Percentiles rank a stretch among this genome's conserved stretches.
phyloP scores from a whole-genome alignment of 768 basidiomycete species.

The Tricholomella constricta region DNA sequence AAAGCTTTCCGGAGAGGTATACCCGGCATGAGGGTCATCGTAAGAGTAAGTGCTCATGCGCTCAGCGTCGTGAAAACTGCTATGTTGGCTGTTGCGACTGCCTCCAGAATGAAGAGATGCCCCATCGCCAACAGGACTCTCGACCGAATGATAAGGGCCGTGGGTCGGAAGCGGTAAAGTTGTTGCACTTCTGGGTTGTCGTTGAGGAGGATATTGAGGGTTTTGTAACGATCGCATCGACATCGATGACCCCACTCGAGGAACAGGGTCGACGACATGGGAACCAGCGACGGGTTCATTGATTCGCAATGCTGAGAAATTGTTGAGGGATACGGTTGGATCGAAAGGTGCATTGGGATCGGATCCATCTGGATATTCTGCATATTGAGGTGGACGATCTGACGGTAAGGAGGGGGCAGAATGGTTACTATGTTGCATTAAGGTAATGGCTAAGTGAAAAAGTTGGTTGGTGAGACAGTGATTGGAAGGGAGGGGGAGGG shows the following conservation, averaged over 20 bases:
- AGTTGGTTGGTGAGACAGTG: background rate
- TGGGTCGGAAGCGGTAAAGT: slow-evolving; percentile 37
- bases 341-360: slow-evolving; percentile 40
- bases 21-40: slow-evolving; percentile 33
- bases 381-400: slow-evolving; percentile 34
- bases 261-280: slow-evolving; percentile 45
- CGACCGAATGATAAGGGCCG: slow-evolving; percentile 10
- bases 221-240: slow-evolving; percentile 41
- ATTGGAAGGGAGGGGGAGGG: background rate
- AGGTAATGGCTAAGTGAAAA: slow-evolving; percentile 14
- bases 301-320: slow-evolving; percentile 57
- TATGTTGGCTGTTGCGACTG: slow-evolving; percentile 31
- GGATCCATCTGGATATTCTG: slow-evolving; percentile 27
- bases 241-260: slow-evolving; percentile 60
- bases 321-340: slow-evolving; percentile 46
- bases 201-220: slow-evolving; percentile 25
- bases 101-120: slow-evolving; percentile 34
- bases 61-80: slow-evolving; percentile 37
- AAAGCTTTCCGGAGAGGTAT: slow-evolving; percentile 30
- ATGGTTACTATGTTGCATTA: slow-evolving; percentile 48
- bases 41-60: slow-evolving; percentile 38
- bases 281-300: slow-evolving; percentile 29
- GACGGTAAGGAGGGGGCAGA: slow-evolving; percentile 50
- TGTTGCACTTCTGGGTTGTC: slow-evolving; percentile 41
- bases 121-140: slow-evolving; percentile 18